Conservation (phyloP, 306 rosid species). For the Prunus davidiana region DNA sequence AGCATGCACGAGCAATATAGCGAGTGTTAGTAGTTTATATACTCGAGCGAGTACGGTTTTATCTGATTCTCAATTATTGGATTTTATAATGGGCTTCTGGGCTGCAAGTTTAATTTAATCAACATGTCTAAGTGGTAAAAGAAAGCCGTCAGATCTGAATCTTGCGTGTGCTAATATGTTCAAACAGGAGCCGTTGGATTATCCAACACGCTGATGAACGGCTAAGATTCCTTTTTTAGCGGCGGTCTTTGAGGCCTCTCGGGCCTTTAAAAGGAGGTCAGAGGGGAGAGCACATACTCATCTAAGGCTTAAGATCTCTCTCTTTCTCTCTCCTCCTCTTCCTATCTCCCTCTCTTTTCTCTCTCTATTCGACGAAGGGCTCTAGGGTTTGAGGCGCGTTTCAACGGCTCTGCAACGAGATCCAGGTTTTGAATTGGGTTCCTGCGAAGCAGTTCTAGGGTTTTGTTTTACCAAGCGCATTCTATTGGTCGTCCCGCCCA, state of each 20-base stretch:
- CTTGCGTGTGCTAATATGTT: background rate
- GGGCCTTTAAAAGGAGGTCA: slow-evolving; percentile 47
- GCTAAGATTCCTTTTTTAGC: slow-evolving; percentile 25
- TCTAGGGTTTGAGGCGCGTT: slow-evolving; percentile 61
- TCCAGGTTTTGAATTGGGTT: slow-evolving; percentile 65
- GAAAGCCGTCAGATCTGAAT: slow-evolving; percentile 36
- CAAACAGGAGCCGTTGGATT: slow-evolving; percentile 34
- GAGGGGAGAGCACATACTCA: slow-evolving; percentile 8
- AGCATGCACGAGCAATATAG: accelerated
- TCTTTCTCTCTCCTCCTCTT: background rate
- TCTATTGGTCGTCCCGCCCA: slow-evolving; percentile 20
- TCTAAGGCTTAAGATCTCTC: slow-evolving; percentile 1
- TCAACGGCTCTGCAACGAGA: slow-evolving; percentile 38
- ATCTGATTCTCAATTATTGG: background rate
- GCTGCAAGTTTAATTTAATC: background rate
- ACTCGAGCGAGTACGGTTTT: background rate
- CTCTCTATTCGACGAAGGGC: slow-evolving; percentile 35
- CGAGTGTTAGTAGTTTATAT: accelerated
- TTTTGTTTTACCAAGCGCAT: slow-evolving; percentile 20
- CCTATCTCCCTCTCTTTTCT: background rate
- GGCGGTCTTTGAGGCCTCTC: slow-evolving; percentile 26
- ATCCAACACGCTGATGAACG: slow-evolving; percentile 12
- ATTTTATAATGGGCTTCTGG: background rate
- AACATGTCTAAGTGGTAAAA: background rate
- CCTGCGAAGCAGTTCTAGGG: slow-evolving; percentile 31